Conservation (phyloP, 2,329 filamentous ascomycete species). For the Venturia pyrina region DNA sequence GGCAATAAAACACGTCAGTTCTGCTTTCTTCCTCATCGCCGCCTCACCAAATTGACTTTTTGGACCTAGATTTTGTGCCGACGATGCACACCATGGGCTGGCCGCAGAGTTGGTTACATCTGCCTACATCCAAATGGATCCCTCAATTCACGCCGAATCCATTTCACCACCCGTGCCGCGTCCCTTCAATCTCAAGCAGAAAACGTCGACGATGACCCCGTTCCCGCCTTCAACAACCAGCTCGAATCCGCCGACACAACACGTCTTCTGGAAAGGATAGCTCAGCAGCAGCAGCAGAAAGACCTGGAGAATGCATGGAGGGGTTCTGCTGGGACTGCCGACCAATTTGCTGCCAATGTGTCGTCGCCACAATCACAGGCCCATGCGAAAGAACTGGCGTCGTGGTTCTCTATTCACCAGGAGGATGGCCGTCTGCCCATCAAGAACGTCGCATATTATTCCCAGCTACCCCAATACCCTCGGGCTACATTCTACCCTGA, state of each 20-base stretch:
- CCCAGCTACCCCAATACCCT: background rate
- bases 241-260: background rate
- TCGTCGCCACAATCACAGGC: background rate
- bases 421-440: background rate
- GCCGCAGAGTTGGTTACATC: background rate
- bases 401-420: background rate
- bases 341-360: background rate
- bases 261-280: background rate
- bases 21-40: too few relatives aligned
- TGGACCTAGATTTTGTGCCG: background rate
- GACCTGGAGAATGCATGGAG: background rate
- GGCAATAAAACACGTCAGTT: background rate
- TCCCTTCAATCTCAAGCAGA: background rate
- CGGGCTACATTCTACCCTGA: background rate
- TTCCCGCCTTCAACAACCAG: background rate
- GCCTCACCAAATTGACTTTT: background rate
- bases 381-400: background rate
- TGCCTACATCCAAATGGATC: background rate
- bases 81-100: constrained; percentile 4
- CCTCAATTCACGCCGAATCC: background rate
- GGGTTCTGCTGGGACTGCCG: background rate
- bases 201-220: background rate
- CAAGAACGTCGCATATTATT: background rate
- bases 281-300: background rate
- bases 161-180: background rate